Base-by-base conservation (phyloP, 176 grass and related monocot species). In the Aegilops umbellulata region DNA sequence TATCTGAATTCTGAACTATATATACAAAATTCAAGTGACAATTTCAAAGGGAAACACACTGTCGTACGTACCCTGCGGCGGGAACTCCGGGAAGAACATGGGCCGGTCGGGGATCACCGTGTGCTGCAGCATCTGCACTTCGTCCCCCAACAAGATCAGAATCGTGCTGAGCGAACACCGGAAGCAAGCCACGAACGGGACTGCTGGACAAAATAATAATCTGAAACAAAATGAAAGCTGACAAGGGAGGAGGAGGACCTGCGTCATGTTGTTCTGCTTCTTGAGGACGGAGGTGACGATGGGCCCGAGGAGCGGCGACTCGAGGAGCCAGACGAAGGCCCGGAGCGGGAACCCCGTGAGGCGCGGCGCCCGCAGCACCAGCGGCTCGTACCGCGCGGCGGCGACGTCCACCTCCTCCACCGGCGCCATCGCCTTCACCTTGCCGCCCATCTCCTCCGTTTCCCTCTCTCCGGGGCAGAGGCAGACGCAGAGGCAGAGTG, bases 11-110 rank as follows among this genome's bases (percentile, higher is more conserved):
- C 69, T 51, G 1, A 6, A 17, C 44, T 5, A 15, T 14, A 46
- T 5, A 16, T 15, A 47, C 44, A 47, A 49, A 49, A 49, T 49
- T 6, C 46, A 13, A 13, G n/a, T 13, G 73, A 39, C 49, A 3
- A 4, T 9, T 47, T 74, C 23, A 17, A 26, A 25, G 10, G 6
- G 8, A 39, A 16, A 14, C 5, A 8, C 24, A 62, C 0, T 39
- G 46, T 6, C 46, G 51, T 20, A 15, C 67, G 20, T 86, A 93
- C 95, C 89, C 89, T 92, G 96, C 17, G 86, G 91, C 25, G 94
- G 97, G 89, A 69, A 98, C 70, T 98, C 92, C 10, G 97, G 97
- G 81, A 29, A 79, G 86, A 87, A 95, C 97, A 98, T 98, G 74
- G 97, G 97, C 10, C 80, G 83, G 76, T 98, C 97, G 10, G 94